Percentiles rank a stretch among this genome's conserved stretches.
Conservation (phyloP, 257 asterid species). For the Mitragyna speciosa region DNA sequence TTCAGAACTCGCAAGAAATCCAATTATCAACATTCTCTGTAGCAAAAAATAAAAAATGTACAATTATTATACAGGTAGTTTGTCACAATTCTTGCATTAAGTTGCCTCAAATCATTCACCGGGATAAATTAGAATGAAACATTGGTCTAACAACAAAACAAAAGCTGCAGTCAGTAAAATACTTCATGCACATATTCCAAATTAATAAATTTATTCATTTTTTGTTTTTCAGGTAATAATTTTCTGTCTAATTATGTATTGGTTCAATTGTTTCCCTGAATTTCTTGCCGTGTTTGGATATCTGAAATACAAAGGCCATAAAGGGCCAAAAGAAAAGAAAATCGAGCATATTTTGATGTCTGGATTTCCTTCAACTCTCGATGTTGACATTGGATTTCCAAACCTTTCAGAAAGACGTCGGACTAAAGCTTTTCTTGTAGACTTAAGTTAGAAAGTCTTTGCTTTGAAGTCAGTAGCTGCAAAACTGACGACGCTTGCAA, state of each 20-base stretch:
- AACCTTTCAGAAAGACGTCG: background rate
- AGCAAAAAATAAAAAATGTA: background rate
- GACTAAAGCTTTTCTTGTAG: constrained; percentile 2
- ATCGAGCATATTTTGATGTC: background rate
- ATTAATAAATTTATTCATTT: no score
- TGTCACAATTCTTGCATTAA: background rate
- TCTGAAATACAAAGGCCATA: background rate
- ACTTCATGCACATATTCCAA: background rate
- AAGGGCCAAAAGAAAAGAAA: background rate
- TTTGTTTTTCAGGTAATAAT: background rate
- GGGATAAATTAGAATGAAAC: background rate
- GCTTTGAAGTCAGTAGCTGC: background rate
- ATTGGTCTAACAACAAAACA: background rate
- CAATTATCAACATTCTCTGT: background rate
- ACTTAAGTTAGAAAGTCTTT: constrained; percentile 8
- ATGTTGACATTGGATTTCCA: background rate
- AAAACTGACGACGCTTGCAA: constrained; percentile 3
- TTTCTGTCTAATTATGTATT: no score
- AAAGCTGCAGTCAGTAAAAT: no score
- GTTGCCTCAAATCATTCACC: background rate
- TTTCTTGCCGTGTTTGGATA: no score
- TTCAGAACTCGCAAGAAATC: background rate
- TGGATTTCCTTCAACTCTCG: background rate
- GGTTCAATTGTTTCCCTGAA: no score
- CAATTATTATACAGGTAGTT: no score